Evolutionary conservation across 1,284 basidiomycete genomes (phyloP), one percentile per base, ranked within the genome.

Genomic region (Irpex lacteus): DNA sequence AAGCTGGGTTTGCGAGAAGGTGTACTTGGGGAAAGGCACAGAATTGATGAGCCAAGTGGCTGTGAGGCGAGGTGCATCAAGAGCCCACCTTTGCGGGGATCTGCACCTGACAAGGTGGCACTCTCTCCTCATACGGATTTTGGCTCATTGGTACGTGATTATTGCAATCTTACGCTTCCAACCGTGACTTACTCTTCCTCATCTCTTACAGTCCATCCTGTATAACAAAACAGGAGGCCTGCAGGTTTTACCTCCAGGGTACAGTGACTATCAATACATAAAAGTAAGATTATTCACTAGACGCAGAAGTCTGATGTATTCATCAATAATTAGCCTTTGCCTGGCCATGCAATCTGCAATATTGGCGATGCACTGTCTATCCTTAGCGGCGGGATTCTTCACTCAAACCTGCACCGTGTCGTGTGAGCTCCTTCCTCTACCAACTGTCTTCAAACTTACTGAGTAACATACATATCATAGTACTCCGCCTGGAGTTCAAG

Each of bases 161-260:
- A 21, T 77, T 78, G 64, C 71, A 72, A 3, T 73, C 73, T 34
- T 72, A 47, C 11, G 44, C 44, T 11, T 47, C 44, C 11, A 47
- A 26, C 26, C 26, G 4, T 26, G 26, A 26, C 26, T 26, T 26
- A 26, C 26, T 4, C 32, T 19, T 56, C 9, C 11, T 32, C 7
- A n/a, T 15, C 7, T 49, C 37, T n/a, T 32, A 8, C 66, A 87
- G 82, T 85, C 86, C 0, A 85, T 89, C 74, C 76, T 90, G 54
- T 85, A 88, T 72, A 91, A 90, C 70, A 82, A 82, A n/a, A 80
- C 90, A 0, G 89, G 89, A 3, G 90, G 89, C 0, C 76, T 91
- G 4, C 90, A 91, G 68, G 88, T 91, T 0, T 76, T 90, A 18
- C 80, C 81, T 2, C 87, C 88, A 0, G 85, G 84, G 3, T 74